These are phyloP conservation scores for Dryas drummondii DNA, from an alignment of 306 rosid species.

Conservation along the genomic window DNA sequence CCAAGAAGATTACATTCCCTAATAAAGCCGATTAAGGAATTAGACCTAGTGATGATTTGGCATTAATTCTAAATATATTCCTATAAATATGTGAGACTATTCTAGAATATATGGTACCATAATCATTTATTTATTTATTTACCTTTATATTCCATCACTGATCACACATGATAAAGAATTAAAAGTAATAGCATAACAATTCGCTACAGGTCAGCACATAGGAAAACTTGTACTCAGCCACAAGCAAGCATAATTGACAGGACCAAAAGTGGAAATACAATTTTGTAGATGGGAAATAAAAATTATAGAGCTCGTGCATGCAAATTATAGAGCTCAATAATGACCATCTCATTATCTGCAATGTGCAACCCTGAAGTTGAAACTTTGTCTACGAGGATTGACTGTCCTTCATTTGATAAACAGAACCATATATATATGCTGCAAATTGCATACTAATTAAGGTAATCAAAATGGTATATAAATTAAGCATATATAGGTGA, in stretches of 20 bases:
- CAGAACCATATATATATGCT: too few species aligned
- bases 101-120: neutral
- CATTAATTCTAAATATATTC: neutral
- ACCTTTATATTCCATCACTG: slow-evolving; percentile 35
- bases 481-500: too few species aligned
- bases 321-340: too few species aligned
- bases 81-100: neutral
- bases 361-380: too few species aligned
- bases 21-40: slow-evolving; percentile 7
- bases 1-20: slow-evolving; percentile 27
- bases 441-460: too few species aligned
- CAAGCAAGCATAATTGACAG: slow-evolving; percentile 32
- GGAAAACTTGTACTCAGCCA: slow-evolving; percentile 24
- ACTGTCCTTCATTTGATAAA: too few species aligned
- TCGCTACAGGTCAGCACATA: neutral
- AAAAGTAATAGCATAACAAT: neutral
- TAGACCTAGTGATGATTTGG: neutral
- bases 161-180: slow-evolving; percentile 19
- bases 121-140: neutral
- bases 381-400: too few species aligned
- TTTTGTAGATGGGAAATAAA: too few species aligned
- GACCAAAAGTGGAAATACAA: too few species aligned
- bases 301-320: too few species aligned
- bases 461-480: too few species aligned
- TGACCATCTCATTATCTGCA: too few species aligned